Evolutionary conservation across 352 stramenopile species (phyloP).

Genomic region (Thalassiosira hispida): DNA sequence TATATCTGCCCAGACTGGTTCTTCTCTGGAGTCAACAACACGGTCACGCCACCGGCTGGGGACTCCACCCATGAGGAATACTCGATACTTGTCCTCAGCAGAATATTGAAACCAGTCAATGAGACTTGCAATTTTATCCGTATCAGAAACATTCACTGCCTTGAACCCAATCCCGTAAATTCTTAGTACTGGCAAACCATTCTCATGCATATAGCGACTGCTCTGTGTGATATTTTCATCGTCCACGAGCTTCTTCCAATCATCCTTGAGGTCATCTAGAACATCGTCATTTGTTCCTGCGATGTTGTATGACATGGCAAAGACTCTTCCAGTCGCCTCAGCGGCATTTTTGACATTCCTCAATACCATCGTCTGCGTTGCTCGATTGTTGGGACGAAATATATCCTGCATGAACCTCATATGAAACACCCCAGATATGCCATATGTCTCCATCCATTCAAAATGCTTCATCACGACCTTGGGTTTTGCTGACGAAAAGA

Average conservation of each 20-base stretch:
- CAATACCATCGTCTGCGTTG: constrained; percentile 48
- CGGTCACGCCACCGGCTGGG: constrained; percentile 37
- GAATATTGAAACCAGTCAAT: constrained; percentile 56
- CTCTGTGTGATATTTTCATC: constrained; percentile 53
- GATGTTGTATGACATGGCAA: constrained; percentile 65
- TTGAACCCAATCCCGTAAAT: constrained; percentile 65
- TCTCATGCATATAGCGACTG: constrained; percentile 51
- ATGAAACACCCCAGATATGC: constrained; percentile 60
- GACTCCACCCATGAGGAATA: constrained; percentile 60
- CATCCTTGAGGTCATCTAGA: constrained; percentile 46
- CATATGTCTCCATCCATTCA: constrained; percentile 64
- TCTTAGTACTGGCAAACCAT: constrained; percentile 45
- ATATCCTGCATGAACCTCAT: constrained; percentile 53
- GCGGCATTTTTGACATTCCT: constrained; percentile 48
- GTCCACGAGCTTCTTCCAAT: constrained; percentile 64
- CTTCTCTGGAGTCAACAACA: constrained; percentile 26
- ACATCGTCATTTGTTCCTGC: constrained; percentile 30
- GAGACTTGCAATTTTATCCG: constrained; percentile 26
- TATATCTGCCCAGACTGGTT: constrained; percentile 35
- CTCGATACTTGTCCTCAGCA: constrained; percentile 46
- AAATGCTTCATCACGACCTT: constrained; percentile 61
- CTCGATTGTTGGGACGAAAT: constrained; percentile 4
- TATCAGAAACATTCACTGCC: constrained; percentile 10
- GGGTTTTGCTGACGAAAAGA: constrained; percentile 38
- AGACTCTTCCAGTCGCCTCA: constrained; percentile 47